Percentiles rank a stretch among this genome's conserved stretches.
phyloP scores from a whole-genome alignment of 768 basidiomycete species.

The Lactarius tabidus region DNA sequence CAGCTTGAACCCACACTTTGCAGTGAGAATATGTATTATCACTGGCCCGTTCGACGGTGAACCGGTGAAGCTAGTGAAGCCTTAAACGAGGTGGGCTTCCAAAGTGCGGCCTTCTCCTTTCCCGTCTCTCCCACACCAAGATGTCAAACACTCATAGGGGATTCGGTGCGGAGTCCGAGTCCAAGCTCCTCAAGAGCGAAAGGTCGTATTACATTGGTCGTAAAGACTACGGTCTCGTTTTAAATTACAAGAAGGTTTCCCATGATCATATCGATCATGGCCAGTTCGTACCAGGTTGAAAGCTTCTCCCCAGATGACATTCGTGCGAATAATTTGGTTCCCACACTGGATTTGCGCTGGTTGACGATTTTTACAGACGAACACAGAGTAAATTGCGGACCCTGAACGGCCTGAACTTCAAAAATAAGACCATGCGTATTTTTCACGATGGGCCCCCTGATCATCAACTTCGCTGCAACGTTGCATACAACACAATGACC shows the following conservation, averaged over 20 bases:
- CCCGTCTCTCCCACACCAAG: neutral
- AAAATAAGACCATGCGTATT: constrained; percentile 47
- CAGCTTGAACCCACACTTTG: too few relatives aligned
- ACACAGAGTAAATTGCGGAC: constrained; percentile 48
- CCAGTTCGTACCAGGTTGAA: constrained; percentile 49
- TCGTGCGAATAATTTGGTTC: constrained; percentile 40
- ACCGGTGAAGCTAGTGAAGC: too few relatives aligned
- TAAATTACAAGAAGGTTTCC: constrained; percentile 64
- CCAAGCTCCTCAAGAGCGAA: constrained; percentile 61
- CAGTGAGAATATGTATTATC: too few relatives aligned
- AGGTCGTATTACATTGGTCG: constrained; percentile 53
- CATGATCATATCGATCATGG: constrained; percentile 55
- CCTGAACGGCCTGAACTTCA: constrained; percentile 41
- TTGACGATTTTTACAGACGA: constrained; percentile 38
- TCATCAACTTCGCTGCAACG: constrained; percentile 35
- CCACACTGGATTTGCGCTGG: neutral
- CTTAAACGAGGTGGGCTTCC: constrained; percentile 34
- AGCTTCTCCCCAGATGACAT: constrained; percentile 48
- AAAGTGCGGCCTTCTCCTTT: constrained; percentile 36
- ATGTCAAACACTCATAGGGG: constrained; percentile 2
- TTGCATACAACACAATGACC: constrained; percentile 55
- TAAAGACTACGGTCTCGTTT: constrained; percentile 44
- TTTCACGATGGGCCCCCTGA: constrained; percentile 35
- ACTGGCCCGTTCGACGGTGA: constrained; percentile 55
- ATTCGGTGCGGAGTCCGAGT: constrained; percentile 37